Conservation (phyloP, 2,329 filamentous ascomycete genomes). For the Trichoderma sp. region DNA sequence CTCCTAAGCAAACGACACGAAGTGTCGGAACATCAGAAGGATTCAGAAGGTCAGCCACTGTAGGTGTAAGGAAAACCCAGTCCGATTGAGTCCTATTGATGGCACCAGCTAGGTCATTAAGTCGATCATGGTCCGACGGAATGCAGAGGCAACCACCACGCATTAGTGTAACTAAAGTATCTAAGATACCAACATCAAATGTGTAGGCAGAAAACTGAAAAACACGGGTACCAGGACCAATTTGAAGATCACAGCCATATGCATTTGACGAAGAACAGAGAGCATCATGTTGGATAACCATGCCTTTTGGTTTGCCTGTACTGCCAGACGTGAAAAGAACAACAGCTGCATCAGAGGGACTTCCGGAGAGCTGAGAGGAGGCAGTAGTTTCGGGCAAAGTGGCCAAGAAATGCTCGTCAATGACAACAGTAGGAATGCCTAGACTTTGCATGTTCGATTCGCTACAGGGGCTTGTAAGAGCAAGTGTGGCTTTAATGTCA, state of each 20-base stretch:
- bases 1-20: background rate
- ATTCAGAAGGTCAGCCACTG: constrained; percentile 18
- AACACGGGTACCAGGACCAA: constrained; percentile 12
- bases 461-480: background rate
- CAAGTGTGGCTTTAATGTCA: background rate
- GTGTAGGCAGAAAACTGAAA: constrained; percentile 24
- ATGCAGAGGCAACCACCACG: constrained; percentile 24
- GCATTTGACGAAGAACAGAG: constrained; percentile 11
- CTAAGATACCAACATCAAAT: constrained; percentile 23
- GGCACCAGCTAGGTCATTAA: constrained; percentile 18
- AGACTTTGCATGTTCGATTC: background rate
- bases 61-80: constrained; percentile 21
- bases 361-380: background rate
- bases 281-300: constrained; percentile 5
- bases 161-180: constrained; percentile 22
- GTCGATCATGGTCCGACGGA: constrained; percentile 19
- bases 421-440: background rate
- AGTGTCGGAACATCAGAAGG: constrained; percentile 5
- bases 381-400: background rate
- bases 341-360: background rate
- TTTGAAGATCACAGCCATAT: background rate
- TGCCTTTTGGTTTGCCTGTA: background rate
- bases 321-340: constrained; percentile 15
- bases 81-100: constrained; percentile 16
- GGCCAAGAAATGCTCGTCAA: background rate